Percentiles rank a stretch among this genome's conserved stretches.
Conservation (phyloP, 2,329 filamentous ascomycete species). For the Zymoseptoria tritici region DNA sequence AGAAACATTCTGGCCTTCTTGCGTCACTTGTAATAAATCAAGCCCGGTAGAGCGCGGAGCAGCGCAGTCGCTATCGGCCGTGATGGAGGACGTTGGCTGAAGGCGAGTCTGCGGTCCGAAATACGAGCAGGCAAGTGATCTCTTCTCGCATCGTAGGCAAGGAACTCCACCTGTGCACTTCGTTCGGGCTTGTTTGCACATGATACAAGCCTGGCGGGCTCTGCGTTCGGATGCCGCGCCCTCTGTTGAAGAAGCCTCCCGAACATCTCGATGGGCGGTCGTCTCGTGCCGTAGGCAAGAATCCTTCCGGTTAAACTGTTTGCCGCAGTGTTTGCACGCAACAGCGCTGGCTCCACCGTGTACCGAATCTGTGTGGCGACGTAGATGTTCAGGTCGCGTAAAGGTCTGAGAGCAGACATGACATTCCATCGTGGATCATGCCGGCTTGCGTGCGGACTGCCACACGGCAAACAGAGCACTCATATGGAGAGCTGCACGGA, state of each 20-base stretch:
- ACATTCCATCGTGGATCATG: not conserved
- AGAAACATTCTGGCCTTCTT: not conserved
- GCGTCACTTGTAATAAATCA: not conserved
- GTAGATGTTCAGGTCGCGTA: constrained; percentile 1
- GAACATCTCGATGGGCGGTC: constrained; percentile 1
- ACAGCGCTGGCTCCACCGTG: not conserved
- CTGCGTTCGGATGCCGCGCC: not conserved
- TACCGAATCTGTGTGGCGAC: not conserved
- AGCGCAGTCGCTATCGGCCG: not conserved
- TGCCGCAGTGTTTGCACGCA: constrained; percentile 1
- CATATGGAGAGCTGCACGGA: not conserved
- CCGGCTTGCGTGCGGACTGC: not conserved
- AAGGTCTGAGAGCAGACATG: not conserved
- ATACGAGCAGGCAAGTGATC: constrained; percentile 2
- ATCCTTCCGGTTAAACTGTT: constrained; percentile 5
- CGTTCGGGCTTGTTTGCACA: constrained; percentile 2
- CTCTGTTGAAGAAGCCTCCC: not conserved
- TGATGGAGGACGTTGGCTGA: not conserved
- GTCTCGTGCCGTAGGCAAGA: constrained; percentile 2
- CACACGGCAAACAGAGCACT: not conserved
- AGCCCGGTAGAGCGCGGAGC: not conserved
- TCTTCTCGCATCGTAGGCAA: constrained; percentile 2
- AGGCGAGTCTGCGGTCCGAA: not conserved
- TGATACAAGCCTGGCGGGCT: constrained; percentile 1
- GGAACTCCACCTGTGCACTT: constrained; percentile 2